Evolutionary conservation across 2,329 filamentous ascomycete genomes (phyloP).

Genomic region (Aspergillus carbonarius): DNA sequence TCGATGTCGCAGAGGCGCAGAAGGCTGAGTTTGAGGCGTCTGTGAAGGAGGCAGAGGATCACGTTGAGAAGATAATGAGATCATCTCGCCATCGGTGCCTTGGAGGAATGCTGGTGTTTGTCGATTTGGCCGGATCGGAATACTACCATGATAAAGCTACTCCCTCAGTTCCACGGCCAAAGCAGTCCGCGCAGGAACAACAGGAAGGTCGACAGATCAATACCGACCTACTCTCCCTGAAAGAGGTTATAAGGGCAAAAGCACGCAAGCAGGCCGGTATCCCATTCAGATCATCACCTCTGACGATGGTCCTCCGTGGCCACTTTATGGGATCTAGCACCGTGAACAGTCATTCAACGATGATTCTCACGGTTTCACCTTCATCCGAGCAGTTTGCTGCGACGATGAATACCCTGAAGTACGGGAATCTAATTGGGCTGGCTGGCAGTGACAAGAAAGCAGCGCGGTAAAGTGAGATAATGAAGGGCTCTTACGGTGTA

Average conservation of each 20-base stretch:
- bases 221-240: constrained; percentile 46
- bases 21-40: constrained; percentile 38
- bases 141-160: constrained; percentile 36
- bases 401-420: constrained; percentile 47
- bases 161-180: constrained; percentile 8
- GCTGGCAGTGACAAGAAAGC: constrained; percentile 14
- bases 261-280: constrained; percentile 35
- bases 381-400: constrained; percentile 37
- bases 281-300: constrained; percentile 43
- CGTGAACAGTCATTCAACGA: constrained; percentile 28
- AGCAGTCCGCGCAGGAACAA: constrained; percentile 40
- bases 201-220: constrained; percentile 48
- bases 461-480: no score
- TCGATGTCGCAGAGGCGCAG: constrained; percentile 42
- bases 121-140: constrained; percentile 49
- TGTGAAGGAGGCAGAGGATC: constrained; percentile 37
- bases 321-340: constrained; percentile 31
- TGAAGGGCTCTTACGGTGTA: no score
- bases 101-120: constrained; percentile 46
- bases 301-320: constrained; percentile 47
- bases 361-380: constrained; percentile 44
- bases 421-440: constrained; percentile 42
- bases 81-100: constrained; percentile 29
- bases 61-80: constrained; percentile 26
- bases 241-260: constrained; percentile 49